These are phyloP conservation scores for Lachancea nothofagi DNA, from an alignment of 805 yeast genomes.

Conservation along the genomic window DNA sequence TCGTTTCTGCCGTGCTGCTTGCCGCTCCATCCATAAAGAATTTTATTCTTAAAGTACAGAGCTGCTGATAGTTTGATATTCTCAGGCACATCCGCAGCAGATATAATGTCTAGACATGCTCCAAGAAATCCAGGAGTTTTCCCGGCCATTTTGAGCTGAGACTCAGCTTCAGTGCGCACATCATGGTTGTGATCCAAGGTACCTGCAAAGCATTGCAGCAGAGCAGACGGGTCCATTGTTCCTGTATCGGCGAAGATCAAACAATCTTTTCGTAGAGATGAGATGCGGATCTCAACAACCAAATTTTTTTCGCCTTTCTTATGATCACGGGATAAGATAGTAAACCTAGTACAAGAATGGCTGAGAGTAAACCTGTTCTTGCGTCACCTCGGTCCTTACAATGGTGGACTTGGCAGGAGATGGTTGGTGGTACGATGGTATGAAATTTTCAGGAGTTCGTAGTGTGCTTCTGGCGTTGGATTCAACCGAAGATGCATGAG, in stretches of 20 bases:
- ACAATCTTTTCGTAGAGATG: background rate
- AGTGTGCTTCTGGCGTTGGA: background rate
- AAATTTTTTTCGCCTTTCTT: no score
- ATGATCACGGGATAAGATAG: no score
- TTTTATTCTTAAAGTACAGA: slow-evolving; percentile 73
- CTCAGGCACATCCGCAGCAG: slow-evolving; percentile 44
- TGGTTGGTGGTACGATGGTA: slow-evolving; percentile 13
- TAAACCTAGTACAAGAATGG: slow-evolving; percentile 28
- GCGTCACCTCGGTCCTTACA: slow-evolving; percentile 14
- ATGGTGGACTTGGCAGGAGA: slow-evolving; percentile 24
- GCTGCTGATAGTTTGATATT: slow-evolving; percentile 68
- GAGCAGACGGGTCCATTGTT: slow-evolving; percentile 59
- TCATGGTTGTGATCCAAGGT: slow-evolving; percentile 65
- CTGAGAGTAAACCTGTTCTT: slow-evolving; percentile 30
- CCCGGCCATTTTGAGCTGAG: slow-evolving; percentile 53
- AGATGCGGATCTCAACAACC: no score
- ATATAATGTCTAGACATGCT: slow-evolving; percentile 73
- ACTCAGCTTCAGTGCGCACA: slow-evolving; percentile 64
- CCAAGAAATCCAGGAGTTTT: slow-evolving; percentile 66
- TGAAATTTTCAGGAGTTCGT: slow-evolving; percentile 1
- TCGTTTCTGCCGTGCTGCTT: slow-evolving; percentile 24
- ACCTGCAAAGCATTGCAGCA: slow-evolving; percentile 73
- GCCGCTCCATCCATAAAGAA: slow-evolving; percentile 56
- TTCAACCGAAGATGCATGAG: background rate
- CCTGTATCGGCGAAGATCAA: background rate